Percentiles rank a stretch among this genome's conserved stretches.
Evolutionary conservation across 148 eudicot species (phyloP).

Genomic region (Chenopodium quinoa): DNA sequence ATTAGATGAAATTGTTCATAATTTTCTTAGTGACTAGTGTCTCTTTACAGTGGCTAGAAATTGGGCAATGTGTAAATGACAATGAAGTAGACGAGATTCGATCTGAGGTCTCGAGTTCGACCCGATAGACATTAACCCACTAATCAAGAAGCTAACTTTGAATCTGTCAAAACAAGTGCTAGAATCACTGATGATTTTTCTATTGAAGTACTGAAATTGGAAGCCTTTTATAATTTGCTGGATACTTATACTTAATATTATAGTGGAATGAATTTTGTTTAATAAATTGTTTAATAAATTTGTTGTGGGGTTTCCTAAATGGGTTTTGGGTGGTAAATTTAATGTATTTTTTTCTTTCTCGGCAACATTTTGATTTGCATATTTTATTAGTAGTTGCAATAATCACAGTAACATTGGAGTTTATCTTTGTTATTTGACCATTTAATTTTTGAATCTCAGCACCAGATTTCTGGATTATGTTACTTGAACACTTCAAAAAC

Average conservation of each 20-base stretch:
- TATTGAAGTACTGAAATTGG: background rate
- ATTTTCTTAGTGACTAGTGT: background rate
- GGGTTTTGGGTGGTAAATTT: constrained; percentile 6
- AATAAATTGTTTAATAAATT: background rate
- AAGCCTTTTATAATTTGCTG: background rate
- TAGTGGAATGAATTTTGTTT: background rate
- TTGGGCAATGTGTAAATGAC: background rate
- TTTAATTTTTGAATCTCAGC: background rate
- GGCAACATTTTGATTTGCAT: background rate
- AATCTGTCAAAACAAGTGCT: background rate
- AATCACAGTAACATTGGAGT: background rate
- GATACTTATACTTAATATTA: background rate
- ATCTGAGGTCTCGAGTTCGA: background rate
- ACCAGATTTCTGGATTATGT: background rate
- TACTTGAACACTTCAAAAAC: background rate
- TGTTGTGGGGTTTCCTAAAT: constrained; percentile 3
- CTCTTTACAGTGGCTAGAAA: background rate
- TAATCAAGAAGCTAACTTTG: constrained; percentile 2
- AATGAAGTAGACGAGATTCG: background rate
- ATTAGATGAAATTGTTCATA: background rate
- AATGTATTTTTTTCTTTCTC: background rate
- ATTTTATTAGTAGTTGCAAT: background rate
- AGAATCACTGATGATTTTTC: background rate
- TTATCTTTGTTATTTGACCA: background rate
- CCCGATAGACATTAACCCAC: too few species aligned